Evolutionary conservation across 1,284 basidiomycete species (phyloP).

Genomic region (Clitocybe nebularis): DNA sequence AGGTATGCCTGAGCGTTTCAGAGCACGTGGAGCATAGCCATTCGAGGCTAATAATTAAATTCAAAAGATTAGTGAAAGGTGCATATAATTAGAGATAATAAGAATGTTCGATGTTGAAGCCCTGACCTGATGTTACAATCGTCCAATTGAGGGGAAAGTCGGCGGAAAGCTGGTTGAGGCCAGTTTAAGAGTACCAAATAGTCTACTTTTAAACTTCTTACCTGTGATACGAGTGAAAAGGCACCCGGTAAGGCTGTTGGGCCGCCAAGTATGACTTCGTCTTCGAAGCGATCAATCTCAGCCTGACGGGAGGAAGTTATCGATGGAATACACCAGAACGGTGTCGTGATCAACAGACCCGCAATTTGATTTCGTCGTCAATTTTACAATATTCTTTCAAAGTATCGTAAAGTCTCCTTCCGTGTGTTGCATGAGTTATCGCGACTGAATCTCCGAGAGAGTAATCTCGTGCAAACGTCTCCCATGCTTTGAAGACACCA

Average conservation of each 20-base stretch:
- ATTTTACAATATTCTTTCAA: conserved; percentile 66
- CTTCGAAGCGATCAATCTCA: conserved; percentile 63
- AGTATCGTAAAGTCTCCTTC: conserved; percentile 71
- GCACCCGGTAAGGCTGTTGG: conserved; percentile 55
- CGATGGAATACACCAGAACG: neutral
- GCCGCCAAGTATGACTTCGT: conserved; percentile 59
- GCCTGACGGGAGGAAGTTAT: conserved; percentile 29
- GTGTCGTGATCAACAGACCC: conserved; percentile 33
- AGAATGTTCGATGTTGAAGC: conserved; percentile 3
- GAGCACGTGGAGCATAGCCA: conserved; percentile 60
- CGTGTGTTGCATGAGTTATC: conserved; percentile 62
- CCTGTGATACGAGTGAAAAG: conserved; percentile 43
- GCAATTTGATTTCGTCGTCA: conserved; percentile 49
- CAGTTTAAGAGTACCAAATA: neutral
- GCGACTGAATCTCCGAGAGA: conserved; percentile 44
- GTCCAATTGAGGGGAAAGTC: conserved; percentile 51
- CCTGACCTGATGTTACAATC: conserved; percentile 74
- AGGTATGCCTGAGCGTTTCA: conserved; percentile 56
- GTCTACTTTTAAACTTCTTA: conserved; percentile 20
- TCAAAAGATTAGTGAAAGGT: neutral
- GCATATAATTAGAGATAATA: neutral
- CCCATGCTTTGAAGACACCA: conserved; percentile 63
- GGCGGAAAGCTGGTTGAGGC: conserved; percentile 24
- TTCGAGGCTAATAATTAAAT: conserved; percentile 49
- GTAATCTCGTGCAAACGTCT: conserved; percentile 54